Base-by-base conservation (phyloP, 2,329 filamentous ascomycete species). In the Didymella pinodella region DNA sequence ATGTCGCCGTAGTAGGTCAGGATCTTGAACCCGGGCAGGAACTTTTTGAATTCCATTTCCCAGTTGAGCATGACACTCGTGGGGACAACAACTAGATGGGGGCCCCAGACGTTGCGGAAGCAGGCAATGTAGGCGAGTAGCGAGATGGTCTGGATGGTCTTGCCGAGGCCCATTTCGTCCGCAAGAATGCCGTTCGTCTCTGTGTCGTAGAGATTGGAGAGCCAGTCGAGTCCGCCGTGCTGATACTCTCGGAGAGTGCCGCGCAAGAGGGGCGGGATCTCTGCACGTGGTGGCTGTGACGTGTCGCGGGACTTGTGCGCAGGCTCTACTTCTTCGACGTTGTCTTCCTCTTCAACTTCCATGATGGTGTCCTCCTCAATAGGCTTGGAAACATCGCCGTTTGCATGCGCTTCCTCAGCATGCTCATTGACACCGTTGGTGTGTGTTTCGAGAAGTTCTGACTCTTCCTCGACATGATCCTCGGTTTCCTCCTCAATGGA, bases 11-110 rank as follows among this genome's bases (percentile, higher is more conserved):
- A 99, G 79, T 99, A 99, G 0, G 93, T 95, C 59, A 99, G 83
- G 55, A 99, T 96, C 75, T 97, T 98, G 83, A 99, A 99, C 0
- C 95, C 94, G 3, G 96, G 95, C 57, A 93, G 92, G 87, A 94
- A 99, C 76, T 99, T 99, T 74, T 98, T 98, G 84, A 99, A 99
- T 78, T 99, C 95, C 90, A 98, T 98, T 77, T 99, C 96, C 95
- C 95, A 99, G 74, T 99, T 99, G 65, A 99, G 86, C 85, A 99
- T 97, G 48, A 99, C 96, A 77, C 93, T 98, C 2, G 95, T 99
- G 1, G 95, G 95, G 2, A 99, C 95, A 61, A 99, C 90, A 48
- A 99, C 92, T 25, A 99, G 82, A 81, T 99, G 95, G 0, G 95
- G 93, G 0, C 96, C 95, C 96, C 95, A 99, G 5, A 96, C 88